phyloP scores from a whole-genome alignment of 208 protist genomes.

The Trypanosoma lewisi region DNA sequence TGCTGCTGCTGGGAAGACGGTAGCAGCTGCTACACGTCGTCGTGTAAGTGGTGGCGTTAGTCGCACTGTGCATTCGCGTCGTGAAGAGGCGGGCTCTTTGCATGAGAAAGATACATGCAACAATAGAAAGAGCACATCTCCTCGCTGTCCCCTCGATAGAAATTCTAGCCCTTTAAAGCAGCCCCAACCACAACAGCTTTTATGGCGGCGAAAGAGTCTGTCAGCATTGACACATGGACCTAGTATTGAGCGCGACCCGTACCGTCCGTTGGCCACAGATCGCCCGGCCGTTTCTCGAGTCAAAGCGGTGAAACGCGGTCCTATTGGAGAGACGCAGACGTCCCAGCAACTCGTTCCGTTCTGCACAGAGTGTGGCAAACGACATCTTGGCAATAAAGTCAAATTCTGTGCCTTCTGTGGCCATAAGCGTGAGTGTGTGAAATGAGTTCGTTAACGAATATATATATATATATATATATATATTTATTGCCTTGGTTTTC shows the following conservation, averaged over 20 bases:
- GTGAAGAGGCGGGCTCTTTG: background rate
- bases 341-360: conserved; percentile 33
- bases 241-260: conserved; percentile 6
- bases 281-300: background rate
- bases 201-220: conserved; percentile 17
- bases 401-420: conserved; percentile 89
- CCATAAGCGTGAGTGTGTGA: conserved; percentile 40
- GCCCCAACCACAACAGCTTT: conserved; percentile 1
- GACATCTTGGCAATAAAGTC: conserved; percentile 56
- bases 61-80: background rate
- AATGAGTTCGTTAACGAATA: conserved; percentile 16
- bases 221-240: conserved; percentile 11
- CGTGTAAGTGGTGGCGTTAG: background rate
- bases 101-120: conserved; percentile 8
- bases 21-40: background rate
- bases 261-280: conserved; percentile 21
- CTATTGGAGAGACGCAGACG: background rate
- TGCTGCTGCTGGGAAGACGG: background rate
- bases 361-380: conserved; percentile 60
- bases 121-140: conserved; percentile 2
- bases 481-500: too few relatives aligned
- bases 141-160: background rate
- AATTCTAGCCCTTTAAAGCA: conserved; percentile 4
- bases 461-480: too few relatives aligned
- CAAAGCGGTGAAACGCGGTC: background rate